phyloP scores from a whole-genome alignment of 2,329 filamentous ascomycete genomes.

The Teratosphaeria gauchensis region DNA sequence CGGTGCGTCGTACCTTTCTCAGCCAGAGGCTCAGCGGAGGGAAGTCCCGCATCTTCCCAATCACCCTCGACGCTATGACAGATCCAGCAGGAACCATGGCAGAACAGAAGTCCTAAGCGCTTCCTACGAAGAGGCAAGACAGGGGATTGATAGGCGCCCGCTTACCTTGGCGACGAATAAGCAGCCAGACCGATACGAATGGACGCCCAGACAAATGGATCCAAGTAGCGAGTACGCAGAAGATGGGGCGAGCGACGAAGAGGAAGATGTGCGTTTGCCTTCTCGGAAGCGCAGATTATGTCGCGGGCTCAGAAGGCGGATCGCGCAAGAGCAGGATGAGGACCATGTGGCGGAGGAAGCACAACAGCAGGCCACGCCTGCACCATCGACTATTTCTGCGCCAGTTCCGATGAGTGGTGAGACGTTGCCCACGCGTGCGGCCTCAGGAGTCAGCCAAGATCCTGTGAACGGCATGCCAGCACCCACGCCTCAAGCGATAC shows the following conservation, averaged over 20 bases:
- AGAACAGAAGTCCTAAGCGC: no score
- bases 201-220: no score
- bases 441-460: neutral
- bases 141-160: no score
- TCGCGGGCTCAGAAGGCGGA: neutral
- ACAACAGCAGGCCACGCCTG: neutral
- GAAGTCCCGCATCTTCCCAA: no score
- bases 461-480: neutral
- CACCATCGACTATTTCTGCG: neutral
- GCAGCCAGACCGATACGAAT: no score
- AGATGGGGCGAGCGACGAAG: neutral
- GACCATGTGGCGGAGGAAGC: no score
- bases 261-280: neutral
- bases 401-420: neutral
- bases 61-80: neutral
- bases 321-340: neutral
- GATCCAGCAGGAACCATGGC: no score
- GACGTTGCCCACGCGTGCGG: neutral
- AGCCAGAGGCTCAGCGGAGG: no score
- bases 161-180: no score
- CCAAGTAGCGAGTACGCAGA: neutral
- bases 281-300: neutral
- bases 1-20: no score
- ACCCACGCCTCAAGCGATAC: no score
- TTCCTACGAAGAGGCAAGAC: no score